Evolutionary conservation across 2,329 filamentous ascomycete species (phyloP).

Genomic region (Corinectria fuckeliana): DNA sequence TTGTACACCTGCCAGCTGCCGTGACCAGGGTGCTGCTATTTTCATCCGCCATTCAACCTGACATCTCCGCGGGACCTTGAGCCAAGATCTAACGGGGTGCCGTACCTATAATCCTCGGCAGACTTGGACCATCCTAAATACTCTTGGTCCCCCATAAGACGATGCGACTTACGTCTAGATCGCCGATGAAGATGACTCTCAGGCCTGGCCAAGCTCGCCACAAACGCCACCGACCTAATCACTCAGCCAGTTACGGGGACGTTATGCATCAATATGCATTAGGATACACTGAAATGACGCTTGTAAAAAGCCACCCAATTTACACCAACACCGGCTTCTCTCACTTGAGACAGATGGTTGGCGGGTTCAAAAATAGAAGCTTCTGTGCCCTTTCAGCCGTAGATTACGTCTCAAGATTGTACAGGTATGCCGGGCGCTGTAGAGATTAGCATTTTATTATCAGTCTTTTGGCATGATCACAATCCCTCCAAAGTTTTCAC

Average conservation of each 20-base stretch:
- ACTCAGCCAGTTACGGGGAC: slow-evolving; percentile 10
- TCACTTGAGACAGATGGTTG: background rate
- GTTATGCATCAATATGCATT: background rate
- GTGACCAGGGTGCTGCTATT: slow-evolving; percentile 8
- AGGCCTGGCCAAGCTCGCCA: background rate
- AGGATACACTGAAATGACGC: background rate
- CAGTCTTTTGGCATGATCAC: slow-evolving; percentile 3
- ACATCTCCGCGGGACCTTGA: slow-evolving; percentile 16
- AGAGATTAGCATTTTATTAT: slow-evolving; percentile 4
- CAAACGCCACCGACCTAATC: background rate
- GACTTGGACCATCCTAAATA: background rate
- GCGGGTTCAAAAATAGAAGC: slow-evolving; percentile 32
- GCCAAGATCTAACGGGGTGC: background rate
- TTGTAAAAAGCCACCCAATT: slow-evolving; percentile 16
- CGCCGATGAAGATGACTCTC: background rate
- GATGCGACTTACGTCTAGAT: background rate
- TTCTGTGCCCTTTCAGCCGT: slow-evolving; percentile 10
- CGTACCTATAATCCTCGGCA: background rate
- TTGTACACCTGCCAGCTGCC: too few relatives aligned
- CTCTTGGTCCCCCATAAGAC: background rate
- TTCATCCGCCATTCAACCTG: slow-evolving; percentile 8
- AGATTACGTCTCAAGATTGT: background rate
- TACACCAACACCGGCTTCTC: slow-evolving; percentile 2
- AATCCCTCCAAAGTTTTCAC: background rate
- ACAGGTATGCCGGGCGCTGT: background rate